Evolutionary conservation across 257 asterid species (phyloP).

Genomic region (Lycium ferocissimum): DNA sequence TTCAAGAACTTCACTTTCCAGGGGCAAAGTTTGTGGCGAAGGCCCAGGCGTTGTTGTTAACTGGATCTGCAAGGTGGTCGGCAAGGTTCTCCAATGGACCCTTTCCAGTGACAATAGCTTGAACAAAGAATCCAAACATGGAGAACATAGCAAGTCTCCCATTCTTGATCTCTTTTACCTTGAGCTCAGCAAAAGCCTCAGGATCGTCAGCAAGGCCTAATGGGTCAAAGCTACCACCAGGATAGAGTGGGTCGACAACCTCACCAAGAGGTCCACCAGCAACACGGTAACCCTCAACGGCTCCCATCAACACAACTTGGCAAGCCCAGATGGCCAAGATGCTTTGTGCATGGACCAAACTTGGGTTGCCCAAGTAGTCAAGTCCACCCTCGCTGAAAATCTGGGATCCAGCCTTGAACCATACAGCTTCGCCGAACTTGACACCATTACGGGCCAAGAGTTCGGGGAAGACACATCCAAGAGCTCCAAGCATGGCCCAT

Average conservation of each 20-base stretch:
- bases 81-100: slow-evolving; percentile 46
- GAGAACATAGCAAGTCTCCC: slow-evolving; percentile 62
- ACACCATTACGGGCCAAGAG: slow-evolving; percentile 49
- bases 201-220: slow-evolving; percentile 65
- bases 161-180: slow-evolving; percentile 62
- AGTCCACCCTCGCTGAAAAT: slow-evolving; percentile 53
- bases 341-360: slow-evolving; percentile 50
- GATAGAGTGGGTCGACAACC: slow-evolving; percentile 52
- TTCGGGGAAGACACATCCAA: slow-evolving; percentile 56
- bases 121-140: slow-evolving; percentile 56
- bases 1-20: slow-evolving; percentile 22
- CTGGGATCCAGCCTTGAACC: slow-evolving; percentile 54
- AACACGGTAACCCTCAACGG: slow-evolving; percentile 52
- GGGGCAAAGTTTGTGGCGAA: slow-evolving; percentile 43
- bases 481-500: slow-evolving; percentile 58
- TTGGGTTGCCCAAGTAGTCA: slow-evolving; percentile 53
- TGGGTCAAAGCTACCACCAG: slow-evolving; percentile 63
- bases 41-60: slow-evolving; percentile 45
- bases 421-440: slow-evolving; percentile 52
- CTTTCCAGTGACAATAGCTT: slow-evolving; percentile 52
- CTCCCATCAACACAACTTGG: slow-evolving; percentile 54
- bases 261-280: slow-evolving; percentile 57
- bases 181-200: slow-evolving; percentile 59
- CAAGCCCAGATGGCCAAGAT: slow-evolving; percentile 52
- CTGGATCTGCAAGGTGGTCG: slow-evolving; percentile 42